A percentile compares a stretch with the other conserved stretches of the same genome.
Conservation (phyloP, 805 yeast genomes). For the Yamadazyma sp. region DNA sequence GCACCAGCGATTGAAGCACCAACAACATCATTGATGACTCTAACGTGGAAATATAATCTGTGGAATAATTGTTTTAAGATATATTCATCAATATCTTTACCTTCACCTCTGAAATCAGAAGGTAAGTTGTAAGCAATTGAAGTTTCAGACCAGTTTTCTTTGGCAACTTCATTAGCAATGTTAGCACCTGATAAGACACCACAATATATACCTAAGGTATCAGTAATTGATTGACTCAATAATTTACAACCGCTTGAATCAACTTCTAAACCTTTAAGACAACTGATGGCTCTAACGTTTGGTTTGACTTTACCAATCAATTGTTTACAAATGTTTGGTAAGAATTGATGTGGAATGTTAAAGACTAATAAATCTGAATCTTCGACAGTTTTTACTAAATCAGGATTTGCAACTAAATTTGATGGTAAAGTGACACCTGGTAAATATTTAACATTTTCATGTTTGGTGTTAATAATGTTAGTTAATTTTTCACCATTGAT, state of each 20-base stretch:
- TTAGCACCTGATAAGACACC: conserved; percentile 98
- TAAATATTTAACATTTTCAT: conserved; percentile 91
- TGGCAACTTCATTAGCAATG: conserved; percentile 95
- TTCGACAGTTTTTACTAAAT: conserved; percentile 67
- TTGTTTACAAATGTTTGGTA: conserved; percentile 71
- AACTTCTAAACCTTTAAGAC: conserved; percentile 94
- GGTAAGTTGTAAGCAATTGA: conserved; percentile 89
- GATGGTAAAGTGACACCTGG: conserved; percentile 84
- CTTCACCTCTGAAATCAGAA: conserved; percentile 60
- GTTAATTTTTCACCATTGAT: conserved; percentile 78
- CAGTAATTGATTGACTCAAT: conserved; percentile 74
- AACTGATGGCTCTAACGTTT: conserved; percentile 82
- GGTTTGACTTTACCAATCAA: conserved; percentile 73
- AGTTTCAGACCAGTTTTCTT: conserved; percentile 95
- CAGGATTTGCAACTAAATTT: conserved; percentile 88
- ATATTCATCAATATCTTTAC: conserved; percentile 67
- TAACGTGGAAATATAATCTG: conserved; percentile 96
- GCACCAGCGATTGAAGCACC: conserved; percentile 98
- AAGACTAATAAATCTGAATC: conserved; percentile 86
- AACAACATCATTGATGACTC: conserved; percentile 87
- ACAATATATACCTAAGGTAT: conserved; percentile 80
- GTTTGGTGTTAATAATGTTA: conserved; percentile 83
- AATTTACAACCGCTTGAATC: conserved; percentile 80
- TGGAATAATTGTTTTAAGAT: conserved; percentile 85
- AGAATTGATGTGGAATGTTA: conserved; percentile 96